Evolutionary conservation across 768 basidiomycete species (phyloP), one percentile per base, ranked within the genome.

Genomic region (Paxillus involutus): DNA sequence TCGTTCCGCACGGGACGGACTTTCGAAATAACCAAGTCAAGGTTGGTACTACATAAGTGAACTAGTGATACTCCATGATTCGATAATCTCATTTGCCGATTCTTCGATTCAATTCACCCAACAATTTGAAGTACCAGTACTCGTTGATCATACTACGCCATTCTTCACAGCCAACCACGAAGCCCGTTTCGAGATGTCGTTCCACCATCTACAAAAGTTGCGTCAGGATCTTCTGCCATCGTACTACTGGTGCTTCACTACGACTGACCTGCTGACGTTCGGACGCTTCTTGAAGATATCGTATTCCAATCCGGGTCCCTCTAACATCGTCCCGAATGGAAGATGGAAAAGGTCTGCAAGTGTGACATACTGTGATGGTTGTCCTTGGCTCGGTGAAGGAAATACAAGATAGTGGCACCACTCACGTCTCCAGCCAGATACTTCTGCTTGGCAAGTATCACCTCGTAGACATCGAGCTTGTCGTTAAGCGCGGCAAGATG

Each of bases 371-470:
- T 81, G 44, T 29, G 32, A 19, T 40, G 47, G 26, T 3, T 39
- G 26, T 21, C 39, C 42, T 35, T 35, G 43, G 12, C 24, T 11
- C 6, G 17, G 39, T 1, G 16, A 43, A 16, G 32, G 14, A 4
- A 24, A 30, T 24, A 26, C 44, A 24, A 16, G 2, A 26, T 26
- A 14, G 21, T 11, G 11, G 21, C 19, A 9, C 11, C 19, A 68
- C 76, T 49, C 55, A 80, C 83, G 57, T 82, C 71, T n/a, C 85
- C 85, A 26, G 80, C 80, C 6, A 84, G 65, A 58, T 83, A 86
- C 32, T 72, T 66, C 33, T 79, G 77, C 63, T 80, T 84, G 17
- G 69, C 64, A 14, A 86, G 71, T 37, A 87, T 80, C 14, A 57
- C 61, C 10, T 86, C 77, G 56, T 85, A 86, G 4, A 60, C 79